Conservation (phyloP, 306 rosid genomes). For the Macrotyloma uniflorum region DNA sequence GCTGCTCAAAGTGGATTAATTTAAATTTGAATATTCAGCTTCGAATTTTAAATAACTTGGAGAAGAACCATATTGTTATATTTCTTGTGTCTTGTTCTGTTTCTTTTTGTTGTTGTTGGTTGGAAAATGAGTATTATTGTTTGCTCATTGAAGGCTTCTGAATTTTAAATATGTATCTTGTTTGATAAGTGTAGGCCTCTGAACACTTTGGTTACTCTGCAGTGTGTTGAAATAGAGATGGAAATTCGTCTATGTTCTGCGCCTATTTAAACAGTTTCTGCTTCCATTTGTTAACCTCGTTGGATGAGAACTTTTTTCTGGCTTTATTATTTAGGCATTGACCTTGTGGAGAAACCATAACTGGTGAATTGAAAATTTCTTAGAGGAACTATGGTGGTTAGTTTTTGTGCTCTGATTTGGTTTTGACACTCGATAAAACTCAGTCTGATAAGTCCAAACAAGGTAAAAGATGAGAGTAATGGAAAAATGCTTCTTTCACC, state of each 20-base stretch:
- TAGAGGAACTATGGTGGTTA: background rate
- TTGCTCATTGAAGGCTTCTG: background rate
- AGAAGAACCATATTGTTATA: background rate
- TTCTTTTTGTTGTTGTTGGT: background rate
- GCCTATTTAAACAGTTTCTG: background rate
- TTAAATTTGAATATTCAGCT: constrained; percentile 6
- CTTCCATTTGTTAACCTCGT: background rate
- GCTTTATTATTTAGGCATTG: background rate
- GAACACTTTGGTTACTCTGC: background rate
- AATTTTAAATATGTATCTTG: background rate
- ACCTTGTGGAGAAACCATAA: background rate
- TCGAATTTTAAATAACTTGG: background rate
- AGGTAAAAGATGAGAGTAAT: too few species aligned
- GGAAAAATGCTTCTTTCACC: constrained; percentile 46
- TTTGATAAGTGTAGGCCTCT: background rate
- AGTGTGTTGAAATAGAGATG: background rate
- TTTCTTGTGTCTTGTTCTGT: background rate
- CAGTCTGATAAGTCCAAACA: background rate
- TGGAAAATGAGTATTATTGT: background rate
- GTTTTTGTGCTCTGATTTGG: constrained; percentile 1
- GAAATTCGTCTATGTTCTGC: background rate
- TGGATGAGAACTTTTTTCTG: background rate
- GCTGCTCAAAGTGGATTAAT: background rate
- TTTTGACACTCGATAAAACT: background rate
- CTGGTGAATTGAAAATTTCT: background rate